Percentiles rank a stretch among this genome's conserved stretches.
These are phyloP conservation scores for Suhomyces yuchorum DNA, from an alignment of 1,139 yeast genomes.

Conservation along the genomic window DNA sequence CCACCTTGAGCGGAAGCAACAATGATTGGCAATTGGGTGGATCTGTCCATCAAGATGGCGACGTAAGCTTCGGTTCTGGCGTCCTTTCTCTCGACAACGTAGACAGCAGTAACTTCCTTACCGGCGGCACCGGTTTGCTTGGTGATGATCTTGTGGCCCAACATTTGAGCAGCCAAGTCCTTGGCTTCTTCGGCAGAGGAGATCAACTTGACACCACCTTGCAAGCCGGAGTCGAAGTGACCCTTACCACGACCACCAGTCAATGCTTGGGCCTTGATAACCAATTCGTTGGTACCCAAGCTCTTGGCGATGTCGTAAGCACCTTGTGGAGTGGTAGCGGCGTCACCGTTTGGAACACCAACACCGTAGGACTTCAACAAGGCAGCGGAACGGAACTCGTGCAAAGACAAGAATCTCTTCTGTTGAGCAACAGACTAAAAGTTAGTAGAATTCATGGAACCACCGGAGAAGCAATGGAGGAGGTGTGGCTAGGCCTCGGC, in stretches of 20 bases:
- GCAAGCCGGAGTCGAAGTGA: conserved; percentile 90
- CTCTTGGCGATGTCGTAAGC: conserved; percentile 79
- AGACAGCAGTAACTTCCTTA: conserved; percentile 94
- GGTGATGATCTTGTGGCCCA: conserved; percentile 90
- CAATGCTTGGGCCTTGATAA: conserved; percentile 96
- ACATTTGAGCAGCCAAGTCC: conserved; percentile 86
- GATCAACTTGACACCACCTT: conserved; percentile 95
- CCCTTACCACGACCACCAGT: conserved; percentile 99
- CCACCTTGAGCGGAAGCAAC: conserved; percentile 99
- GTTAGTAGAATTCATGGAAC: conserved; percentile 19
- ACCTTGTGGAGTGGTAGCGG: conserved; percentile 87
- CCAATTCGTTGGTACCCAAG: conserved; percentile 75
- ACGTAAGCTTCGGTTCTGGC: conserved; percentile 94
- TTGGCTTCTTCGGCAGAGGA: conserved; percentile 84
- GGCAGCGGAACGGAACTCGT: conserved; percentile 95
- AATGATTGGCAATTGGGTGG: conserved; percentile 84
- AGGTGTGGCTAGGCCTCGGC: not conserved
- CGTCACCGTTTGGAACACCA: conserved; percentile 88
- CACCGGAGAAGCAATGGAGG: not conserved
- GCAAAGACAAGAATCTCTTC: conserved; percentile 81
- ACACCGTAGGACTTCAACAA: conserved; percentile 80
- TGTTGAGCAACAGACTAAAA: conserved; percentile 22
- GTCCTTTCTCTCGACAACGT: conserved; percentile 91
- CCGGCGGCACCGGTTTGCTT: conserved; percentile 99
- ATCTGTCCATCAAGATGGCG: conserved; percentile 94